phyloP scores from a whole-genome alignment of 805 yeast species.

The Jamesozyma hellenica region DNA sequence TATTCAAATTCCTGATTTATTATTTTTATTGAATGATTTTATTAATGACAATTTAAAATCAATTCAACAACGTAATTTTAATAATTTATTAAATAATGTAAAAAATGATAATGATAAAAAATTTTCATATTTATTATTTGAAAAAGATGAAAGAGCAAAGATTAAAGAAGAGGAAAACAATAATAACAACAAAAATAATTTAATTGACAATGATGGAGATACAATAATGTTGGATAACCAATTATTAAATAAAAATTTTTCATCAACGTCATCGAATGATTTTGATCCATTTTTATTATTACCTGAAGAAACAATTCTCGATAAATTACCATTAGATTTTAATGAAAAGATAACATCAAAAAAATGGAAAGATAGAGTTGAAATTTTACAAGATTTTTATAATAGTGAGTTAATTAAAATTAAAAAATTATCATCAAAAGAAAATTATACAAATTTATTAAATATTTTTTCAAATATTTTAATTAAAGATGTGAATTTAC shows the following conservation, averaged over 20 bases:
- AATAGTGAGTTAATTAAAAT: conserved; percentile 41
- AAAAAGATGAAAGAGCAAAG: conserved; percentile 7
- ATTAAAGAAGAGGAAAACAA: neutral
- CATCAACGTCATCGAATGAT: neutral
- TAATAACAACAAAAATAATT: neutral
- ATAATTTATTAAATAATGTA: conserved; percentile 52
- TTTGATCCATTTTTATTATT: conserved; percentile 63
- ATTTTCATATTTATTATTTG: conserved; percentile 7
- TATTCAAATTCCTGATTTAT: conserved; percentile 35
- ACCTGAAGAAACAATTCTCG: conserved; percentile 57
- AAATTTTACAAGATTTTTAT: conserved; percentile 55
- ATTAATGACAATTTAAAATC: conserved; percentile 73
- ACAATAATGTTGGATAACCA: conserved; percentile 23
- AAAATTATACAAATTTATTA: conserved; percentile 59
- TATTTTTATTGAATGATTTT: conserved; percentile 41
- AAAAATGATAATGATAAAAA: conserved; percentile 13
- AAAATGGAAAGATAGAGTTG: conserved; percentile 91
- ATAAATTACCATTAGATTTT: conserved; percentile 58
- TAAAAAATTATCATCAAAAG: conserved; percentile 41
- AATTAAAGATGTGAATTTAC: conserved; percentile 74
- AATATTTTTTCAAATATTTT: conserved; percentile 57
- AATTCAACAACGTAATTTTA: conserved; percentile 79
- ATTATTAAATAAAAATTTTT: neutral
- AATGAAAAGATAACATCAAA: conserved; percentile 43
- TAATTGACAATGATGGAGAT: conserved; percentile 32